phyloP scores from a whole-genome alignment of 305 asterid genomes.

The Plantago coronopus region DNA sequence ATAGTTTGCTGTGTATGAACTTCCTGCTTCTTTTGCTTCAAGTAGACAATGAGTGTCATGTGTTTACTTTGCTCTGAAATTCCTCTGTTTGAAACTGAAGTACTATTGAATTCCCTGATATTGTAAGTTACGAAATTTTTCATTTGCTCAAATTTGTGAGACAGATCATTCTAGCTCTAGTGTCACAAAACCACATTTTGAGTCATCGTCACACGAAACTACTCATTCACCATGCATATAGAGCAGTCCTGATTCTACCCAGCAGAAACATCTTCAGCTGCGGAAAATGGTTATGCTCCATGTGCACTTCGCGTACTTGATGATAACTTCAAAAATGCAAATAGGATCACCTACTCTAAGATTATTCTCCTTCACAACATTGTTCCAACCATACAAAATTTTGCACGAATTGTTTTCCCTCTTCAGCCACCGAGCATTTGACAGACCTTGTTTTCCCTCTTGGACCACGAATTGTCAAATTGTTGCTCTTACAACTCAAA shows the following conservation, averaged over 20 bases:
- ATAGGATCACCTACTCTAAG: not conserved
- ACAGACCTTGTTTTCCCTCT: not conserved
- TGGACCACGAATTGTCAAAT: not conserved
- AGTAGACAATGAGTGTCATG: not conserved
- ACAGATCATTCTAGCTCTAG: too few species aligned
- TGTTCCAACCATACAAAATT: not conserved
- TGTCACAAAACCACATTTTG: too few species aligned
- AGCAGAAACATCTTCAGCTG: not conserved
- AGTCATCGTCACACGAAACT: too few species aligned
- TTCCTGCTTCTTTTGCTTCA: not conserved
- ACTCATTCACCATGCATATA: not conserved
- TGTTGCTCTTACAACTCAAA: not conserved
- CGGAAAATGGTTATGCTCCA: not conserved
- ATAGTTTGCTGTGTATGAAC: not conserved
- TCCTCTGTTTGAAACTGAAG: not conserved
- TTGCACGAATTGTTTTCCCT: too few species aligned
- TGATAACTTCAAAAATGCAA: not conserved
- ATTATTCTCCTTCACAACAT: not conserved
- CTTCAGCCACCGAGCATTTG: not conserved
- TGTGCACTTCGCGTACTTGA: not conserved
- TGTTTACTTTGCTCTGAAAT: too few species aligned
- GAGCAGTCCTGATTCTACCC: not conserved
- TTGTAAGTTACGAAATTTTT: too few species aligned
- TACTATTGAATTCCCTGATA: not conserved
- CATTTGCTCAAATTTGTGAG: too few species aligned